Evolutionary conservation across 2,329 filamentous ascomycete genomes (phyloP), one percentile per base, ranked within the genome.

Genomic region (Ophiostoma australiae): DNA sequence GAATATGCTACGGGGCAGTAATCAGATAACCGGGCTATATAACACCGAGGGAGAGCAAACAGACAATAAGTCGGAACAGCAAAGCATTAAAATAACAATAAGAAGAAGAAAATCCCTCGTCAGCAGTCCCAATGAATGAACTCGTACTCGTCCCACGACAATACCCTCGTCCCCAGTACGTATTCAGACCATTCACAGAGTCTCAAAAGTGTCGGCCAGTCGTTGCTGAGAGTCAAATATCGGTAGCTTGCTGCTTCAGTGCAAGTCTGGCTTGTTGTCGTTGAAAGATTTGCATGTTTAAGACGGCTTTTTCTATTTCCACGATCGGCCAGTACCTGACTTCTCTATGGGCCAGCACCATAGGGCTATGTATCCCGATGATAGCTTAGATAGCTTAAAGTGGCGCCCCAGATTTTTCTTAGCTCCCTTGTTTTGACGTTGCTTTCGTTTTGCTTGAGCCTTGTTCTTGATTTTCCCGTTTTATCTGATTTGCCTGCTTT

Each of bases 341-440:
- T 23, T 35, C 10, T 11, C 52, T 27, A 13, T 58, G 52, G 27
- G 11, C 52, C 52, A 58, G 52, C 52, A 37, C 61, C 31, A 27
- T 65, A 65, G 31, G 61, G 61, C 61, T 65, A 65, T 33, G 61
- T 65, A 65, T 11, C 8, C 15, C 27, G 27, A 37, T n/a, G 61
- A 65, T 65, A 65, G 61, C 61, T 33, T 65, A 65, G 61, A 65
- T 65, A 65, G 61, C 61, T 33, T 65, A 65, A 65, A 65, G 61
- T 65, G 61, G 61, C 27, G 52, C 61, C 61, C 61, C 61, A 15
- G 31, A n/a, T 35, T 37, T 37, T 65, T 37, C 31, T 37, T 65
- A 33, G 27, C 33, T 65, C 31, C 33, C 61, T 37, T 33, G 27
- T 65, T 65, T 33, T 37, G 11, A 33, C 5, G 27, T 37, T 65